Conservation (phyloP, 805 yeast genomes). For the Yarrowia divulgata region DNA sequence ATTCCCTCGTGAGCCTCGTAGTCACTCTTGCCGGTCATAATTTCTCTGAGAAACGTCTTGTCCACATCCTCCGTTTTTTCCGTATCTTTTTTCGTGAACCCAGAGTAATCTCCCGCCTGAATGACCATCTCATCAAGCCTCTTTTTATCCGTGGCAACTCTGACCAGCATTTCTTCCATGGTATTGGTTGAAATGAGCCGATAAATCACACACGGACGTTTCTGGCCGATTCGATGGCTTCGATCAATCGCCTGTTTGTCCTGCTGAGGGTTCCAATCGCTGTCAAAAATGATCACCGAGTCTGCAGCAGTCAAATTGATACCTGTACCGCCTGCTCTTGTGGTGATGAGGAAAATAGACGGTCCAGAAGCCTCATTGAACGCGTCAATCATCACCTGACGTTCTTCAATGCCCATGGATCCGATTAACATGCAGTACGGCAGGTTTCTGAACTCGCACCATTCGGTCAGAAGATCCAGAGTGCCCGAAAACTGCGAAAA, state of each 20-base stretch:
- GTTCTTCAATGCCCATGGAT: conserved; percentile 64
- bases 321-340: conserved; percentile 96
- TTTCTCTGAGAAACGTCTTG: conserved; percentile 16
- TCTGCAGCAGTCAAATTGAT: conserved; percentile 87
- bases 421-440: conserved; percentile 77
- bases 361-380: conserved; percentile 55
- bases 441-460: conserved; percentile 61
- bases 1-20: conserved; percentile 21
- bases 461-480: conserved; percentile 82
- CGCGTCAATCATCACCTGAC: conserved; percentile 66
- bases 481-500: conserved; percentile 87
- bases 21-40: conserved; percentile 24
- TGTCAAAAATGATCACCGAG: conserved; percentile 86
- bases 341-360: conserved; percentile 75
- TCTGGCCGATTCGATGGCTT: conserved; percentile 92
- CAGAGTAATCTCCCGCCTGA: conserved; percentile 58
- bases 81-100: not conserved
- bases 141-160: conserved; percentile 81
- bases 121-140: conserved; percentile 78
- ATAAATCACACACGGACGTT: conserved; percentile 79
- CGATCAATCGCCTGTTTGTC: conserved; percentile 97
- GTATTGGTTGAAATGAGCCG: conserved; percentile 80
- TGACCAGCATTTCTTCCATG: conserved; percentile 80
- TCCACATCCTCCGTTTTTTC: not conserved
- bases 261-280: conserved; percentile 98